Evolutionary conservation across 2,329 filamentous ascomycete species (phyloP), one percentile per base, ranked within the genome.

Genomic region (Chaetomium sp.): DNA sequence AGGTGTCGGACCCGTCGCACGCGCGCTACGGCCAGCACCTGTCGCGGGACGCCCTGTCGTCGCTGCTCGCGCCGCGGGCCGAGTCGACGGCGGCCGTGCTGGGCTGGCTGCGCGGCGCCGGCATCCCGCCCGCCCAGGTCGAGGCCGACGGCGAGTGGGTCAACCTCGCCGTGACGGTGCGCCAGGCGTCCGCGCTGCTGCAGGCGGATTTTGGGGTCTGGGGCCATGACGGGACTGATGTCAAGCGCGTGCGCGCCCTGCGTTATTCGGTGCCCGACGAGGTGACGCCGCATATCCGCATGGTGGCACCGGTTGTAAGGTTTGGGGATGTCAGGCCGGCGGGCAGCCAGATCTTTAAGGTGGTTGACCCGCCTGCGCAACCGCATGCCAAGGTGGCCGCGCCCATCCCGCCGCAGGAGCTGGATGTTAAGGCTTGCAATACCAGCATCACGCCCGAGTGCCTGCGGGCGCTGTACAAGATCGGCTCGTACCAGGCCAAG

Each of bases 281-380:
- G 0, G 74, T 90, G 7, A 78, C 80, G 54, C 69, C 78, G 53
- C 79, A 85, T 69, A 80, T 90, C 65, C 82, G 84, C 64, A 79
- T 88, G 73, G 84, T 90, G 51, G 85, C 88, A 71, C 87, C 87
- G 0, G 89, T 87, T 0, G 89, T 84, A 3, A 79, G 83, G 53
- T 90, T 90, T 64, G 83, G 84, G 9, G 76, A 81, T 62, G 77
- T 83, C 27, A 77, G 75, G 59, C 77, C 64, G 68, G 66, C 55
- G 70, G 70, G 58, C 56, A 74, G 73, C 35, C 74, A 73, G 67
- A 71, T 72, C 60, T 72, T 72, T 38, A 50, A 64, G 38, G 57
- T 64, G 29, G 62, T 56, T 10, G 68, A 70, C 1, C 38, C 49
- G 60, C 60, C 19, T 49, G 69, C n/a, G 60, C 12, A 65, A 4